Conservation (phyloP, 495 filamentous ascomycete genomes). For the Hypoxylon perforatum region DNA sequence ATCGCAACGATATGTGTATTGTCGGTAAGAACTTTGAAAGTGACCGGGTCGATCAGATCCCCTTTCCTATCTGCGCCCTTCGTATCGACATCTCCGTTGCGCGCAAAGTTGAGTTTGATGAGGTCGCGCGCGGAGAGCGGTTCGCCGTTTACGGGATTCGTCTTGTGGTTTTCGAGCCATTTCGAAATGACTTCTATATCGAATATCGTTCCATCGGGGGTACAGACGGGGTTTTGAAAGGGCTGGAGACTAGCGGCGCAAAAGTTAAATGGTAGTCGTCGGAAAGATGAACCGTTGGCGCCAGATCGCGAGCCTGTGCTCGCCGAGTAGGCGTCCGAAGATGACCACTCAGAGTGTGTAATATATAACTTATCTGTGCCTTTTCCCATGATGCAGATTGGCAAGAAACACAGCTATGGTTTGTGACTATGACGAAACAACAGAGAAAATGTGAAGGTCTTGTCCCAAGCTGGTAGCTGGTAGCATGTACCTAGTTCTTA, state of each 20-base stretch:
- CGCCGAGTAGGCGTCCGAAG: conserved; percentile 83
- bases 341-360: conserved; percentile 97
- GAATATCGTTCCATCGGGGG: conserved; percentile 79
- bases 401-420: not conserved
- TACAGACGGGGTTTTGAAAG: conserved; percentile 87
- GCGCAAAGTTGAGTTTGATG: conserved; percentile 89
- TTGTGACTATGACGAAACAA: not conserved
- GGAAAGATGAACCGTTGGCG: conserved; percentile 72
- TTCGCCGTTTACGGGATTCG: conserved; percentile 87
- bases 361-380: conserved; percentile 86
- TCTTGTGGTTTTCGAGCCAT: conserved; percentile 93
- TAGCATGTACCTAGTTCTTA: conserved; percentile 13
- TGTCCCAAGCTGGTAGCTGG: conserved; percentile 4
- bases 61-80: conserved; percentile 62
- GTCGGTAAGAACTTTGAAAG: conserved; percentile 96
- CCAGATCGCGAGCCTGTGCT: conserved; percentile 68
- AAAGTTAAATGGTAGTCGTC: conserved; percentile 95
- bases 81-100: conserved; percentile 78
- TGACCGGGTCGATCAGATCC: conserved; percentile 95
- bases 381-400: conserved; percentile 54
- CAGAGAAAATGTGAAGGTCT: not conserved
- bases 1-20: conserved; percentile 97
- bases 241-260: conserved; percentile 96
- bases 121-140: conserved; percentile 83
- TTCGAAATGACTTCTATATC: conserved; percentile 87